Evolutionary conservation across 257 asterid species (phyloP).

Genomic region (Penstemon barbatus): DNA sequence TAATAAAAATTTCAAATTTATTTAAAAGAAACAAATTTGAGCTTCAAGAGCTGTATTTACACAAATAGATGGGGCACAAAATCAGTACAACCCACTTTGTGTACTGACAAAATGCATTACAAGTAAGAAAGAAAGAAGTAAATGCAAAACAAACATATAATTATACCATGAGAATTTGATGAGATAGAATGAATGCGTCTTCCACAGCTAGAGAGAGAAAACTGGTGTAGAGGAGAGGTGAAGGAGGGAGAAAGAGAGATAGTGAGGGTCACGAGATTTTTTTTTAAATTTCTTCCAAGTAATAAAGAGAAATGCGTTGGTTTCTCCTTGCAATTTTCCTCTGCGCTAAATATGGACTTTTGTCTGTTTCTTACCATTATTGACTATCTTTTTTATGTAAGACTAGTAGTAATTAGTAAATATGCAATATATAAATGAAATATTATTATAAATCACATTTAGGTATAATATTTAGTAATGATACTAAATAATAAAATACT

Average conservation of each 20-base stretch:
- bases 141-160: slow-evolving; percentile 27
- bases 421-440: too few species aligned
- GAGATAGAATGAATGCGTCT: slow-evolving; percentile 22
- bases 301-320: too few species aligned
- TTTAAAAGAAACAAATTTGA: slow-evolving; percentile 21
- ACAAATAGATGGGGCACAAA: background rate
- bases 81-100: background rate
- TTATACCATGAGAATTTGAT: slow-evolving; percentile 5
- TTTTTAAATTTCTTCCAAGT: slow-evolving; percentile 38
- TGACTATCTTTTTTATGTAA: too few species aligned
- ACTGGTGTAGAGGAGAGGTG: slow-evolving; percentile 40
- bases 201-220: slow-evolving; percentile 36
- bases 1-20: background rate
- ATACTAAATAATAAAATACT: too few species aligned
- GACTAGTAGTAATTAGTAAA: too few species aligned
- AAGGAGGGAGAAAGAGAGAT: slow-evolving; percentile 68
- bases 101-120: slow-evolving; percentile 12
- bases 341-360: too few species aligned
- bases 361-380: too few species aligned
- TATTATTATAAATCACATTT: too few species aligned
- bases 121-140: slow-evolving; percentile 4
- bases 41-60: slow-evolving; percentile 25
- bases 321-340: too few species aligned
- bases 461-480: too few species aligned
- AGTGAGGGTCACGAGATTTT: slow-evolving; percentile 64